Evolutionary conservation across 768 basidiomycete genomes (phyloP).

Genomic region (Mycena sanguinolenta): DNA sequence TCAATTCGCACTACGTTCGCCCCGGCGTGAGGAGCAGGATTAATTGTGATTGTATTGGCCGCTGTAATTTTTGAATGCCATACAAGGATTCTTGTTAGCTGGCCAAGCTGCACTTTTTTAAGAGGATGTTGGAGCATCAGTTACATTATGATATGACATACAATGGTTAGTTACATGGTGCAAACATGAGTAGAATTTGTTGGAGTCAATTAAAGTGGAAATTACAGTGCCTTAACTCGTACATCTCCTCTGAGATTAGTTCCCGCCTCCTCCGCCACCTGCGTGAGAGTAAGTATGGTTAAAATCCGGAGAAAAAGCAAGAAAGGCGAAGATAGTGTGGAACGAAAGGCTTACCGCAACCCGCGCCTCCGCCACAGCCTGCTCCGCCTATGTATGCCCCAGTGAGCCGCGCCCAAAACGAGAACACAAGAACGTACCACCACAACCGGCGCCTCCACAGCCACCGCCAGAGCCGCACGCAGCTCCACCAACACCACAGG

Average conservation of each 20-base stretch:
- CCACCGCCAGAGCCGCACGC: slow-evolving; percentile 36
- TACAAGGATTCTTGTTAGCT: too few species aligned
- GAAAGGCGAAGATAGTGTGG: not conserved
- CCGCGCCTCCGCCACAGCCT: not conserved
- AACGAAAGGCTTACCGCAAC: not conserved
- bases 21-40: not conserved
- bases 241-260: too few species aligned
- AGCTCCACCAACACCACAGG: slow-evolving; percentile 35
- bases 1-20: too few species aligned
- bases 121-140: too few species aligned
- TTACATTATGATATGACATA: not conserved
- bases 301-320: too few species aligned
- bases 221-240: too few species aligned
- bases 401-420: not conserved
- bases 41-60: not conserved
- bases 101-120: too few species aligned
- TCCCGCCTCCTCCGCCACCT: not conserved
- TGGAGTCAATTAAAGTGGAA: too few species aligned
- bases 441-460: not conserved
- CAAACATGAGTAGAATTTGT: not conserved
- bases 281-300: not conserved
- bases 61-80: not conserved
- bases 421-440: not conserved
- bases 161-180: not conserved
- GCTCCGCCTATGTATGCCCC: not conserved